Percentiles rank a stretch among this genome's conserved stretches.
These are phyloP conservation scores for Hanseniaspora sp. DNA, from an alignment of 1,139 yeast genomes.

Conservation along the genomic window DNA sequence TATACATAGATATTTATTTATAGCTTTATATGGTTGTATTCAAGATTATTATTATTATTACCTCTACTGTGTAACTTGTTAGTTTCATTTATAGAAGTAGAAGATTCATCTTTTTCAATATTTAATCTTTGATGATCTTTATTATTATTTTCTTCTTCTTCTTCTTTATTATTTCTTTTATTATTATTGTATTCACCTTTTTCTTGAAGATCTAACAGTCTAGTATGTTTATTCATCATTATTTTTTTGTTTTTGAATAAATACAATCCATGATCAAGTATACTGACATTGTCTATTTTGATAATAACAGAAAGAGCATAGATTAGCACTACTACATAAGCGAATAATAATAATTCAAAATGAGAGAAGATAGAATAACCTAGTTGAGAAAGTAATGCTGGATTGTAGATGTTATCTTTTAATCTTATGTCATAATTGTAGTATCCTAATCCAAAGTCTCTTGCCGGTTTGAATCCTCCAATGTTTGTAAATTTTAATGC, in stretches of 20 bases:
- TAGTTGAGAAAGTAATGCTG: neutral
- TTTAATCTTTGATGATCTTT: no score
- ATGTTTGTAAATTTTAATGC: constrained; percentile 23
- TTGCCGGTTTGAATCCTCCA: constrained; percentile 27
- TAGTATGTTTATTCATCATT: neutral
- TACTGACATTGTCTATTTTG: neutral
- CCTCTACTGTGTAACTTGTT: neutral
- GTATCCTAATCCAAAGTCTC: constrained; percentile 28
- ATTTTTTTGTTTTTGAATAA: neutral
- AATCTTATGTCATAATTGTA: constrained; percentile 23
- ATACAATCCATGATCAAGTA: neutral
- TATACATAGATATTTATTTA: neutral
- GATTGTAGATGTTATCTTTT: neutral
- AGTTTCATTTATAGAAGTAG: neutral
- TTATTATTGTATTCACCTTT: constrained; percentile 6
- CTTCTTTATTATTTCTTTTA: neutral
- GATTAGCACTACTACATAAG: neutral
- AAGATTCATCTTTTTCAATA: no score
- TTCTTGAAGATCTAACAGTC: constrained; percentile 5
- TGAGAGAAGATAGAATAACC: neutral
- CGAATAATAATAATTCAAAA: neutral
- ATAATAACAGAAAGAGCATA: neutral
- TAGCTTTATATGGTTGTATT: constrained; percentile 8
- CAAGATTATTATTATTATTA: neutral
- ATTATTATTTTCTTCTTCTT: neutral